Evolutionary conservation across 345 rosid species (phyloP), one percentile per base, ranked within the genome.

Genomic region (Geranium brycei): DNA sequence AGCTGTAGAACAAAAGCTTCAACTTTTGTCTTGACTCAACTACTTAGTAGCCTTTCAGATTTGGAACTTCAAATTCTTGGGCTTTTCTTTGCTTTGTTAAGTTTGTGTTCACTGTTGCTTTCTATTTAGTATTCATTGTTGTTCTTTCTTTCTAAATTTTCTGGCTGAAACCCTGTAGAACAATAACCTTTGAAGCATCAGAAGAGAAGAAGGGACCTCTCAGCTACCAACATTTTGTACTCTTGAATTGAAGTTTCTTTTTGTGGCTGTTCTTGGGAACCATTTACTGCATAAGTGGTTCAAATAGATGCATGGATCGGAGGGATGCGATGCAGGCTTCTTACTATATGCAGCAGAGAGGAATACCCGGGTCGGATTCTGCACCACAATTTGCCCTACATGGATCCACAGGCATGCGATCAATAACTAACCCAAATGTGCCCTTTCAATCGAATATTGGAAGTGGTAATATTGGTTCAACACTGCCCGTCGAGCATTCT

Each of bases 291-390:
- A 35, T 35, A 35, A 35, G 41, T 35, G 5, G 68, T 69, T 40
- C 53, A 69, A 70, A 84, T 87, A 75, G 80, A 83, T 86, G 99
- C 83, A 92, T 93, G 99, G 99, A 93, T 83, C 86, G 86, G 81
- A 84, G 95, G 76, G 98, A 89, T 69, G 70, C 89, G 66, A 85
- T 91, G 83, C 66, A 88, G 31, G 85, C 93, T 65, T 76, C 97
- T 67, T 90, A 83, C 81, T 89, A 81, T 72, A 76, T 85, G 72
- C 97, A 85, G 72, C 97, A 85, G 62, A 80, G 96, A 75, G 95
- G 97, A 60, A 79, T 85, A 73, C 17, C 81, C 65, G 84, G 84
- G 57, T 63, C 87, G 6, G 96, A 81, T 68, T 70, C 91, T 19
- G 92, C 81, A 63, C 57, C 82, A 38, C 91, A 78, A 65, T 71